These are phyloP conservation scores for Aspergillus costaricaensis DNA, from an alignment of 2,329 filamentous ascomycete genomes.

Conservation along the genomic window DNA sequence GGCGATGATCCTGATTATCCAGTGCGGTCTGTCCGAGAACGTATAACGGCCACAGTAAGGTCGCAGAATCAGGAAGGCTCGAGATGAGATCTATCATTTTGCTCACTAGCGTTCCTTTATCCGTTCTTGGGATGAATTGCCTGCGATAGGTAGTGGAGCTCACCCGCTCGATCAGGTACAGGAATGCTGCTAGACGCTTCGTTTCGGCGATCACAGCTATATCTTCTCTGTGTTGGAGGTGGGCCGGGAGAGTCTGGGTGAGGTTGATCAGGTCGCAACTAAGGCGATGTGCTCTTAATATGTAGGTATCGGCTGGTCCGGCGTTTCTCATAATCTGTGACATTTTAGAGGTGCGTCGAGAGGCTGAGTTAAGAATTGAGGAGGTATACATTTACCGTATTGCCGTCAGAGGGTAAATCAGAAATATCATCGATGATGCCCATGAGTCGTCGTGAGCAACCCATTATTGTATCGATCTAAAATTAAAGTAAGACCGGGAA, in stretches of 20 bases:
- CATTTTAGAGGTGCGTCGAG: no score
- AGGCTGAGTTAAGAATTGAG: no score
- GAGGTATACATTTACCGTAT: background rate
- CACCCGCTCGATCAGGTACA: conserved; percentile 29
- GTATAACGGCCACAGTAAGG: conserved; percentile 28
- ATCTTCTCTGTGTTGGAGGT: conserved; percentile 20
- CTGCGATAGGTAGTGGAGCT: background rate
- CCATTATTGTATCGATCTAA: conserved; percentile 35
- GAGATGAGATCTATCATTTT: conserved; percentile 25
- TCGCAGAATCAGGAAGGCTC: conserved; percentile 23
- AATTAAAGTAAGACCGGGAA: background rate
- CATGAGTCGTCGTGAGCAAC: conserved; percentile 34
- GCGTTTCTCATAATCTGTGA: no score
- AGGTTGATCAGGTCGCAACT: conserved; percentile 5
- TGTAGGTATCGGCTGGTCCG: background rate
- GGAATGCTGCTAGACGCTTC: conserved; percentile 31
- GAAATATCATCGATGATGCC: conserved; percentile 29
- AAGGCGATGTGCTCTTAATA: conserved; percentile 7
- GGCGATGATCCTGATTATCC: conserved; percentile 28
- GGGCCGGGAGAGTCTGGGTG: conserved; percentile 21
- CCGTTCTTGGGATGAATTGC: conserved; percentile 7
- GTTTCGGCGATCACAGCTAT: conserved; percentile 30
- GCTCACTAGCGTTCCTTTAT: conserved; percentile 18
- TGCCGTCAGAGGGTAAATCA: conserved; percentile 5
- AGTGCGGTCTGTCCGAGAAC: conserved; percentile 27